Base-by-base conservation (phyloP, 2,329 filamentous ascomycete species). In the Penicillium sp. region DNA sequence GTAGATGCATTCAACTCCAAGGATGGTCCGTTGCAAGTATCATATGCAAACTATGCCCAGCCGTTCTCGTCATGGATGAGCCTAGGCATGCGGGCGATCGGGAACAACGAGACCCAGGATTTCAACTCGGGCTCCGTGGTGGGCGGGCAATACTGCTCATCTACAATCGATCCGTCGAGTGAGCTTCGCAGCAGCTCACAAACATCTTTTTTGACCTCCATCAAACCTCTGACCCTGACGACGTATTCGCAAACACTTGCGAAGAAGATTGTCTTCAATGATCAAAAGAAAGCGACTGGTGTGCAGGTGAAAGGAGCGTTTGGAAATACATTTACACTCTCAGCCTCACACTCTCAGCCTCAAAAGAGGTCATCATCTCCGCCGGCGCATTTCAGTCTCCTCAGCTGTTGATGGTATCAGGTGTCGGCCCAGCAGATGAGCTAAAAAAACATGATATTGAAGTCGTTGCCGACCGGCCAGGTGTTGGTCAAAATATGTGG, bases 321-420 rank as follows among this genome's bases (percentile, higher is more conserved):
- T 4, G 65, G 65, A 14, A 66, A 62, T 8, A 57, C 51, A 0
- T 54, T n/a, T n/a, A n/a, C n/a, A n/a, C n/a, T n/a, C n/a, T n/a
- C n/a, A n/a, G n/a, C n/a, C n/a, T 63, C 7, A 80, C 70, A 37
- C 78, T 86, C 59, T 74, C 75, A 2, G 82, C 84, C 22, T 80
- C 76, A 16, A 77, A 77, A 33, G 85, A 87, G 64, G 78, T 80
- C 6, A 78, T 81, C 42, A 60, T 87, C 8, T 78, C 82, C 0
- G 82, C 80, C 0, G 85, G 85, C 3, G 76, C 79, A 4, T 84
- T 83, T 66, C 83, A 85, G 64, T 80, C 82, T 0, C 83, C 84
- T 0, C 82, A 85, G 60, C 71, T 84, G 5, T 54, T 85, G 8
- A 82, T 84, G 74, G 76, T 83, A 2, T 83, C 80, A 19, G 83